Evolutionary conservation across 2,329 filamentous ascomycete genomes (phyloP).

Genomic region (Epichloe bromicola): DNA sequence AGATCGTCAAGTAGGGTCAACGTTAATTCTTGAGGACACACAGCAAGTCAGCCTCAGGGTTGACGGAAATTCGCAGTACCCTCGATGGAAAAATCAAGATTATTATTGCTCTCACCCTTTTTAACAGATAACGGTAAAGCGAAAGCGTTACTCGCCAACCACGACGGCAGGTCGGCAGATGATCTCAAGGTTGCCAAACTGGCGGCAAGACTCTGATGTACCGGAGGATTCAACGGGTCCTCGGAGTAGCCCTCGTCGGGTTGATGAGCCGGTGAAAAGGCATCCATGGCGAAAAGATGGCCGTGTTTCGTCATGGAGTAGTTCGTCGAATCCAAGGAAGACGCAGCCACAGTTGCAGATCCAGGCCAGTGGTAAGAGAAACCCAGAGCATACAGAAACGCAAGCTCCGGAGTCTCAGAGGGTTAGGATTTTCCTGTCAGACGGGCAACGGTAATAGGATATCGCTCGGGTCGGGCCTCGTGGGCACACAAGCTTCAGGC

Average conservation of each 20-base stretch:
- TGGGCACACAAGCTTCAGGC: background rate
- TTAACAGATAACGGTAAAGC: conserved; percentile 35
- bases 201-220: conserved; percentile 19
- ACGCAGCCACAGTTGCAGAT: background rate
- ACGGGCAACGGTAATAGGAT: background rate
- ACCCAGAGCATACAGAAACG: background rate
- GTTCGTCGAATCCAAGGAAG: background rate
- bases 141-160: conserved; percentile 37
- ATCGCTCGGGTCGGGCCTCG: background rate
- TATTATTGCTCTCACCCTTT: conserved; percentile 11
- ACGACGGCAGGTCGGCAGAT: conserved; percentile 32
- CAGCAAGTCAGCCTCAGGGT: conserved; percentile 7
- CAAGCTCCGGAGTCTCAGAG: background rate
- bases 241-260: conserved; percentile 84
- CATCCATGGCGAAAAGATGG: conserved; percentile 24
- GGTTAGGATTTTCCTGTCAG: background rate
- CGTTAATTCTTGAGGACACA: conserved; percentile 50
- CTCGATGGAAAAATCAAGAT: conserved; percentile 22
- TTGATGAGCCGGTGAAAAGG: conserved; percentile 39
- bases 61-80: background rate
- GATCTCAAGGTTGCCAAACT: conserved; percentile 24
- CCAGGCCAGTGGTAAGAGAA: background rate
- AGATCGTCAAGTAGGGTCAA: conserved; percentile 67
- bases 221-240: conserved; percentile 43
- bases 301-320: conserved; percentile 16